Percentiles rank a stretch among this genome's conserved stretches.
Evolutionary conservation across 805 yeast species (phyloP).

Genomic region (Candida pseudofarinosa): DNA sequence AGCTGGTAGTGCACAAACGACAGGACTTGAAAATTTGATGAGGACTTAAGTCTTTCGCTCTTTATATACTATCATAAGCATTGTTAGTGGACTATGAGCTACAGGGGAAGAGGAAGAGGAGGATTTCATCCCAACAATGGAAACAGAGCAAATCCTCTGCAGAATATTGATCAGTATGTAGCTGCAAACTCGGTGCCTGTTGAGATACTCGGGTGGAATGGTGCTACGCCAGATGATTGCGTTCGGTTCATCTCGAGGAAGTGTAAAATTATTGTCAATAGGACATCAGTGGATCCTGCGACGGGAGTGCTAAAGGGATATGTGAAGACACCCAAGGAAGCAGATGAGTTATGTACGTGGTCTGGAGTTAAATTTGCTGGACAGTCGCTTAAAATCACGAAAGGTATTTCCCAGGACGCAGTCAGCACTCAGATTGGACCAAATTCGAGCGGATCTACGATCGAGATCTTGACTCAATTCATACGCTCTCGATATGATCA

Average conservation of each 20-base stretch:
- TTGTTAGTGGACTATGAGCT: constrained; percentile 24
- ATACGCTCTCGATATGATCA: constrained; percentile 66
- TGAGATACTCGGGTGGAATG: constrained; percentile 78
- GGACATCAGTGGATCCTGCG: constrained; percentile 48
- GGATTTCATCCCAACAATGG: constrained; percentile 15
- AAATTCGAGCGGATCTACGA: constrained; percentile 36
- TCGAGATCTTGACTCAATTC: constrained; percentile 59
- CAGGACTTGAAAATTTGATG: neutral
- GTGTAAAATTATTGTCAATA: constrained; percentile 50
- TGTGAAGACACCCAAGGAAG: constrained; percentile 53
- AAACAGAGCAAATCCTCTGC: constrained; percentile 12
- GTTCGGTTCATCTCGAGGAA: constrained; percentile 67
- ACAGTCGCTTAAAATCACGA: constrained; percentile 51
- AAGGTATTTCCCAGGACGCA: constrained; percentile 17
- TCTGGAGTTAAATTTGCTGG: constrained; percentile 84
- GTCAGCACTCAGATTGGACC: constrained; percentile 12
- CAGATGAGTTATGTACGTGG: constrained; percentile 55
- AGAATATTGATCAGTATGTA: constrained; percentile 24
- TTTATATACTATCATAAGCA: neutral
- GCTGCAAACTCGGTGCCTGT: constrained; percentile 42
- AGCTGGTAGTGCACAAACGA: neutral
- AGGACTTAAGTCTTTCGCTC: neutral
- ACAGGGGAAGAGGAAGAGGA: constrained; percentile 35
- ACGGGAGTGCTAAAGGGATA: constrained; percentile 53
- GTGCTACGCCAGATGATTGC: constrained; percentile 67